Evolutionary conservation across 441 rosid genomes (phyloP).

Genomic region (Pelargonium cotyledonis): DNA sequence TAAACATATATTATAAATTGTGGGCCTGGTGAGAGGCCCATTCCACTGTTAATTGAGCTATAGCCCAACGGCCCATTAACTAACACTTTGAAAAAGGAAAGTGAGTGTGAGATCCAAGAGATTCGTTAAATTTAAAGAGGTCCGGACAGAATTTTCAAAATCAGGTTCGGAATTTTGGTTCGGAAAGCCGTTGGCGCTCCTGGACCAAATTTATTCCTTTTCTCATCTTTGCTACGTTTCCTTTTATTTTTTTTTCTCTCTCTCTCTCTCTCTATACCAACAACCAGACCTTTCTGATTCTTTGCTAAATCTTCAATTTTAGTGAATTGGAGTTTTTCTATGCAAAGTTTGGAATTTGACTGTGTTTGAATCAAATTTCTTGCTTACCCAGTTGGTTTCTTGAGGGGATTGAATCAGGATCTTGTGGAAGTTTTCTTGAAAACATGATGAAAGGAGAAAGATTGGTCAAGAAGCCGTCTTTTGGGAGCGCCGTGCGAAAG

Average conservation of each 20-base stretch:
- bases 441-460: constrained; percentile 39
- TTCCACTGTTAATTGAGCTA: background rate
- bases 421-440: background rate
- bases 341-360: too few relatives aligned
- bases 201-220: background rate
- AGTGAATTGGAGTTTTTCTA: too few relatives aligned
- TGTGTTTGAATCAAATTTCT: background rate
- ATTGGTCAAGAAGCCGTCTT: constrained; percentile 53
- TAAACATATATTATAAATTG: background rate
- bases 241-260: background rate
- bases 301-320: background rate
- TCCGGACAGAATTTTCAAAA: constrained; percentile 30
- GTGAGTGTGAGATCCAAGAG: background rate
- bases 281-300: constrained; percentile 4
- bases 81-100: background rate
- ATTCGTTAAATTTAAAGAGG: constrained; percentile 14
- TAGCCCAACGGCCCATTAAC: background rate
- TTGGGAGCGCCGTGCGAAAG: constrained; percentile 44
- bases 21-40: background rate
- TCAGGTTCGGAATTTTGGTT: constrained; percentile 29
- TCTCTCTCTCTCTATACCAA: background rate
- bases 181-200: constrained; percentile 48
- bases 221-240: constrained; percentile 7
- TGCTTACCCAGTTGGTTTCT: constrained; percentile 1
- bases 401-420: constrained; percentile 5